A percentile compares a stretch with the other conserved stretches of the same genome.
Evolutionary conservation across 345 rosid genomes (phyloP).

Genomic region (Gossypium mustelinum): DNA sequence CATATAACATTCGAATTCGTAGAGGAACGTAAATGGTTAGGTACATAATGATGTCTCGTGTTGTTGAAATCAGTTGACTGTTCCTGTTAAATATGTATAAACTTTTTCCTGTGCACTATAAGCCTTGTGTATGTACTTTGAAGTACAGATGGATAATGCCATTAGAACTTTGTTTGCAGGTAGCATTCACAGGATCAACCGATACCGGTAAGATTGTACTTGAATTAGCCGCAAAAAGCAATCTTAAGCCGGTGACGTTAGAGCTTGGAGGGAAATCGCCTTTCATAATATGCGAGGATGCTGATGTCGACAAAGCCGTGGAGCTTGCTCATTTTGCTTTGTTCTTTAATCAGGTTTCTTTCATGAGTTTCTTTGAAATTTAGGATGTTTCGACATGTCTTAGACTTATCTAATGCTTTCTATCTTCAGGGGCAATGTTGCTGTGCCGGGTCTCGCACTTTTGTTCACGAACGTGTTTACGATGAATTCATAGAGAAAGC

Average conservation of each 20-base stretch:
- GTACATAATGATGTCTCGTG: neutral
- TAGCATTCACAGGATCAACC: slow-evolving; percentile 93
- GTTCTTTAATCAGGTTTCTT: slow-evolving; percentile 83
- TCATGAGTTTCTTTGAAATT: neutral
- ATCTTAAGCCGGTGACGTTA: slow-evolving; percentile 87
- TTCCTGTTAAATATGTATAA: neutral
- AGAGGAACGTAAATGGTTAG: neutral
- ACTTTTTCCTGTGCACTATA: neutral
- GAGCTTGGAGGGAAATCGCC: slow-evolving; percentile 99
- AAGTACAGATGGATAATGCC: neutral
- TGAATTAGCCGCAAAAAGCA: slow-evolving; percentile 80
- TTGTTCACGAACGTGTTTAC: slow-evolving; percentile 72
- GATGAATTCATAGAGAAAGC: slow-evolving; percentile 89
- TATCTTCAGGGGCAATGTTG: slow-evolving; percentile 87
- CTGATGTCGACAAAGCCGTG: slow-evolving; percentile 79
- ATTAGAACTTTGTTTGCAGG: slow-evolving; percentile 32
- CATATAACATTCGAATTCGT: neutral
- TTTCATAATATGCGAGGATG: slow-evolving; percentile 85
- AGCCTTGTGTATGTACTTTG: neutral
- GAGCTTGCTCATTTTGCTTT: slow-evolving; percentile 91
- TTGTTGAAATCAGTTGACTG: neutral
- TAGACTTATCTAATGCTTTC: neutral
- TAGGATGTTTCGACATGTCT: neutral
- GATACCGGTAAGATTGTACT: slow-evolving; percentile 71
- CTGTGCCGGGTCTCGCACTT: slow-evolving; percentile 95